phyloP scores from a whole-genome alignment of 1,284 basidiomycete genomes.

The Retiboletus flavoniger region DNA sequence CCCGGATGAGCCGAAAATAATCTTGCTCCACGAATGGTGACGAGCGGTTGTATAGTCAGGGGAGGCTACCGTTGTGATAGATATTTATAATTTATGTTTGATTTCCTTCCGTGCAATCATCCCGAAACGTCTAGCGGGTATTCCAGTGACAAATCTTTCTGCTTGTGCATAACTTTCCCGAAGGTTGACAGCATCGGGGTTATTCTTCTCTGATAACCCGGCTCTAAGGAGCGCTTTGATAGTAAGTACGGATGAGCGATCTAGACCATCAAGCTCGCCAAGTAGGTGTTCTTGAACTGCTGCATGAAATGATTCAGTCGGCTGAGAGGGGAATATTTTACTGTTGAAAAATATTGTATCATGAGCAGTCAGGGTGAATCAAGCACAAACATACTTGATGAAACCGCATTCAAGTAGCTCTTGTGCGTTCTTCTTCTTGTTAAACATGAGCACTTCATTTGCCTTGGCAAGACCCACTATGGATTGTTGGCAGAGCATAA shows the following conservation, averaged over 20 bases:
- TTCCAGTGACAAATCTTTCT: conserved; percentile 57
- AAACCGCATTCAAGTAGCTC: conserved; percentile 63
- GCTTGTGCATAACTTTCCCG: conserved; percentile 71
- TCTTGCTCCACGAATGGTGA: background rate
- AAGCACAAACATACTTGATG: conserved; percentile 50
- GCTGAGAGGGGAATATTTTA: conserved; percentile 57
- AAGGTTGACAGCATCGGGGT: conserved; percentile 62
- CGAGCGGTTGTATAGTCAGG: background rate
- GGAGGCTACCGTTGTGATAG: background rate
- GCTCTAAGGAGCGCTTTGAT: conserved; percentile 56
- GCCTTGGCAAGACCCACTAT: conserved; percentile 67
- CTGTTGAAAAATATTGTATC: conserved; percentile 35
- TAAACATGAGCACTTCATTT: conserved; percentile 67
- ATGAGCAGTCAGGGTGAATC: background rate
- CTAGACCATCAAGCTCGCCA: conserved; percentile 54
- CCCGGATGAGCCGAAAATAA: background rate
- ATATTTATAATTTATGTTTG: conserved; percentile 55
- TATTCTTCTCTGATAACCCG: conserved; percentile 60
- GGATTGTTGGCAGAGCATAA: background rate
- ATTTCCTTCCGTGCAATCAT: conserved; percentile 63
- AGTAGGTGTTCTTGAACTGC: conserved; percentile 49
- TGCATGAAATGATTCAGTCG: conserved; percentile 52
- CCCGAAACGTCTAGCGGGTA: conserved; percentile 53
- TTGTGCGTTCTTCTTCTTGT: conserved; percentile 60
- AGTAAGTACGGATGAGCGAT: conserved; percentile 50